Evolutionary conservation across 2,329 filamentous ascomycete genomes (phyloP), one percentile per base, ranked within the genome.

Genomic region (Lojkania enalia): DNA sequence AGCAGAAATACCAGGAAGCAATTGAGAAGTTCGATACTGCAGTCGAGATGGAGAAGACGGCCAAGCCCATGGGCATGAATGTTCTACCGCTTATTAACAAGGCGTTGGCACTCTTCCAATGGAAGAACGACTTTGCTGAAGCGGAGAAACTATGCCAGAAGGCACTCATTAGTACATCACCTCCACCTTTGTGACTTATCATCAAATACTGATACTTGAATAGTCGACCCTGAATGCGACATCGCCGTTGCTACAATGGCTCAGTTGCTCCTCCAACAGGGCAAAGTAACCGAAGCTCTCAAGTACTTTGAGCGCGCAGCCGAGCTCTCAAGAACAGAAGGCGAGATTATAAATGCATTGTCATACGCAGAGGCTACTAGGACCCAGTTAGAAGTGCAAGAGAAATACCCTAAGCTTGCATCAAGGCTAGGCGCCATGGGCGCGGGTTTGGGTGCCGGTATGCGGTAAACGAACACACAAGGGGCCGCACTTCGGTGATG

Each of bases 221-320:
- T 59, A 96, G 91, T 99, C 69, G 94, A 99, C 64, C 94, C 94
- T 19, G 94, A 99, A 71, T 99, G 94, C 69, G 94, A 99, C 64
- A 99, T 99, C 65, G 94, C 94, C 31, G 94, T 99, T 31, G 94
- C 94, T 41, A 99, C 94, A 42, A 96, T 99, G 90, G 94, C 94
- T 9, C 94, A 99, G 74, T 83, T 99, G 31, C 85, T 99, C 40
- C 82, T 99, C 25, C 94, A 99, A 72, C 94, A 97, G 77, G 94
- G 94, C 71, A 96, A 96, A 77, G 92, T 99, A 46, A 88, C 87
- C 25, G 89, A 96, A 52, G 94, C 94, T 0, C 84, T 99, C 55
- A 90, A 87, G 73, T 97, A 97, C 78, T 99, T 99, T 68, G 91
- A 97, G 78, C 87, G 90, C 49, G 94, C 94, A 2, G 94, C 92